These are phyloP conservation scores for Clavispora phyllophila DNA, from an alignment of 805 yeast species.

Conservation along the genomic window DNA sequence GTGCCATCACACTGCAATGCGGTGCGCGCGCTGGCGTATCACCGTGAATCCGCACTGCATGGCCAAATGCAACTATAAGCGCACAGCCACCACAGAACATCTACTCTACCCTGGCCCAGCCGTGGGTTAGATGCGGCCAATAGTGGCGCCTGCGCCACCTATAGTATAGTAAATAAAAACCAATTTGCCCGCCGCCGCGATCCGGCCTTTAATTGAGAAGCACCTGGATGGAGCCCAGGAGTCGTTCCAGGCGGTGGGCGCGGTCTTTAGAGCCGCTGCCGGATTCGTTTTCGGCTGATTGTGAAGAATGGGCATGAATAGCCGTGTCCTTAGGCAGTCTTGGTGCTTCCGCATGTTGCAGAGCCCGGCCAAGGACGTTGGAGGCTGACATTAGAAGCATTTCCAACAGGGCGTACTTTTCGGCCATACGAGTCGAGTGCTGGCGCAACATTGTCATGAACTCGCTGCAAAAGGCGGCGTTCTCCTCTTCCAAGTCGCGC, in stretches of 20 bases:
- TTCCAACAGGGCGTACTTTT: neutral
- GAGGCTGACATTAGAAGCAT: neutral
- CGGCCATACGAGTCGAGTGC: neutral
- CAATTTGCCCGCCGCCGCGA: too few relatives aligned
- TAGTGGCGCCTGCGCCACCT: conserved; percentile 1
- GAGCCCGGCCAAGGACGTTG: neutral
- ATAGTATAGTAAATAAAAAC: too few relatives aligned
- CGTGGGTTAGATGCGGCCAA: neutral
- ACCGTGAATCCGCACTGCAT: neutral
- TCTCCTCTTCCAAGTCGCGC: neutral
- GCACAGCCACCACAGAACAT: neutral
- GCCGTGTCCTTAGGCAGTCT: neutral
- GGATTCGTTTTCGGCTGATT: neutral
- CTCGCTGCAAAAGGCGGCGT: neutral
- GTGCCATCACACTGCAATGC: neutral
- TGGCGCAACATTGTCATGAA: conserved; percentile 1
- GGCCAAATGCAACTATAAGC: neutral
- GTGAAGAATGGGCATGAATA: neutral
- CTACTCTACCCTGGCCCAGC: too few relatives aligned
- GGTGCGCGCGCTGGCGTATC: neutral
- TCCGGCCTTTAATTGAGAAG: neutral
- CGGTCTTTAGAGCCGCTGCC: neutral
- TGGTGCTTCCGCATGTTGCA: neutral
- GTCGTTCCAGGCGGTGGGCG: neutral
- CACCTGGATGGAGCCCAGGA: neutral